A percentile compares a stretch with the other conserved stretches of the same genome.
Conservation (phyloP, 1,284 basidiomycete species). For the Coniophora puteana region DNA sequence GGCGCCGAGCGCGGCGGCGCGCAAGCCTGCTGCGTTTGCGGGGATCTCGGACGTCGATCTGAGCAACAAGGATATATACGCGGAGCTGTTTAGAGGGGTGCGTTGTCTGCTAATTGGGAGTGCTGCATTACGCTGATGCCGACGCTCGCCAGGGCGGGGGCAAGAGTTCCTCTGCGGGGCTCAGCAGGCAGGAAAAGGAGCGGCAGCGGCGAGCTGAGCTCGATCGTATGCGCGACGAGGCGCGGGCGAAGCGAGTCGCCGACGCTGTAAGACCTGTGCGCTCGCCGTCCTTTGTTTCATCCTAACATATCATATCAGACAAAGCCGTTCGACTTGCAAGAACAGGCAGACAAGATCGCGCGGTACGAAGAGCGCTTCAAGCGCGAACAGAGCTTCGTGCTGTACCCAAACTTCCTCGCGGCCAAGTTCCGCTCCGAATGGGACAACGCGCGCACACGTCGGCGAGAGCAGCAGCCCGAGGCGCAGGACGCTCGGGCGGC, state of each 20-base stretch:
- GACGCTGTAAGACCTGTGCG: conserved; percentile 44
- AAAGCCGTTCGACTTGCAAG: conserved; percentile 64
- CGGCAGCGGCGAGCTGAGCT: conserved; percentile 67
- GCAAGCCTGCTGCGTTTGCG: conserved; percentile 35
- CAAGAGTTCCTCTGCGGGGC: conserved; percentile 51
- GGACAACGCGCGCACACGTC: conserved; percentile 28
- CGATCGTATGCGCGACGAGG: conserved; percentile 68
- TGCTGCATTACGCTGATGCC: conserved; percentile 2
- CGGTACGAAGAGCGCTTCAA: conserved; percentile 59
- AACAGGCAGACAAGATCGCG: conserved; percentile 62
- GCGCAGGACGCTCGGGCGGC: too few species aligned
- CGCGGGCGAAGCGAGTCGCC: conserved; percentile 50
- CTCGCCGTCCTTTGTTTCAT: neutral
- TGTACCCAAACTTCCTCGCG: conserved; percentile 67
- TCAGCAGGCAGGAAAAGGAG: conserved; percentile 58
- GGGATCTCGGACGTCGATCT: conserved; percentile 60
- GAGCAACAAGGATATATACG: conserved; percentile 57
- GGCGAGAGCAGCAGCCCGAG: conserved; percentile 23
- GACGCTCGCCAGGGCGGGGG: conserved; percentile 36
- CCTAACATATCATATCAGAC: conserved; percentile 37
- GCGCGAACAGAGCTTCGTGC: conserved; percentile 43
- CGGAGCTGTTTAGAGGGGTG: conserved; percentile 63
- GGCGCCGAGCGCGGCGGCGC: conserved; percentile 23
- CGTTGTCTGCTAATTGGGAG: conserved; percentile 19
- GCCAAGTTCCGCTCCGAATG: conserved; percentile 52